These are phyloP conservation scores for Aspergillus latus DNA, from an alignment of 2,329 filamentous ascomycete species.

Conservation along the genomic window DNA sequence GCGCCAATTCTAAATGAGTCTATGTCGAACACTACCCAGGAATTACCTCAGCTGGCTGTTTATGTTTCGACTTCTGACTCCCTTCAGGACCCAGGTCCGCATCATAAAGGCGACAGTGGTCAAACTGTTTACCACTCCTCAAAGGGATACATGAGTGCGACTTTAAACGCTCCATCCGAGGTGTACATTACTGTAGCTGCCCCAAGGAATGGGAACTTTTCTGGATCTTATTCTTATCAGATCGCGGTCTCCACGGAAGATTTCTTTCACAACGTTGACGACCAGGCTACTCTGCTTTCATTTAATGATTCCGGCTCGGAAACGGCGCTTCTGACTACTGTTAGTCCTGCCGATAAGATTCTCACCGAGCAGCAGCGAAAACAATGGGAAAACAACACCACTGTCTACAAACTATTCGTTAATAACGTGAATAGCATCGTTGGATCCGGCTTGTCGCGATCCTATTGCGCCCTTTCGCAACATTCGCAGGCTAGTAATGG, in stretches of 20 bases:
- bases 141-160: slow-evolving; percentile 69
- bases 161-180: slow-evolving; percentile 61
- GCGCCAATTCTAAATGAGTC: slow-evolving; percentile 64
- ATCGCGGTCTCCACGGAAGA: slow-evolving; percentile 79
- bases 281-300: slow-evolving; percentile 59
- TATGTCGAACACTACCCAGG: slow-evolving; percentile 37
- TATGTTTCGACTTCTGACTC: slow-evolving; percentile 68
- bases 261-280: slow-evolving; percentile 66
- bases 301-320: slow-evolving; percentile 83
- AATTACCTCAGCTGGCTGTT: slow-evolving; percentile 71
- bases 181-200: slow-evolving; percentile 77
- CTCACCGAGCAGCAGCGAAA: slow-evolving; percentile 53
- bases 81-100: slow-evolving; percentile 67
- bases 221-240: slow-evolving; percentile 73
- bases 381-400: slow-evolving; percentile 57
- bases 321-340: slow-evolving; percentile 76
- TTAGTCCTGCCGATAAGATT: slow-evolving; percentile 67
- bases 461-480: slow-evolving; percentile 75
- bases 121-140: slow-evolving; percentile 54
- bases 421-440: slow-evolving; percentile 59
- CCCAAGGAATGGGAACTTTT: slow-evolving; percentile 62
- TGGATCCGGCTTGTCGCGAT: slow-evolving; percentile 70
- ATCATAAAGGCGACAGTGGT: slow-evolving; percentile 39
- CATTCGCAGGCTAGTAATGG: slow-evolving; percentile 66
- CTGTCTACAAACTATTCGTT: slow-evolving; percentile 77